phyloP scores from a whole-genome alignment of 1,284 basidiomycete species.

The Ustilago hordei region DNA sequence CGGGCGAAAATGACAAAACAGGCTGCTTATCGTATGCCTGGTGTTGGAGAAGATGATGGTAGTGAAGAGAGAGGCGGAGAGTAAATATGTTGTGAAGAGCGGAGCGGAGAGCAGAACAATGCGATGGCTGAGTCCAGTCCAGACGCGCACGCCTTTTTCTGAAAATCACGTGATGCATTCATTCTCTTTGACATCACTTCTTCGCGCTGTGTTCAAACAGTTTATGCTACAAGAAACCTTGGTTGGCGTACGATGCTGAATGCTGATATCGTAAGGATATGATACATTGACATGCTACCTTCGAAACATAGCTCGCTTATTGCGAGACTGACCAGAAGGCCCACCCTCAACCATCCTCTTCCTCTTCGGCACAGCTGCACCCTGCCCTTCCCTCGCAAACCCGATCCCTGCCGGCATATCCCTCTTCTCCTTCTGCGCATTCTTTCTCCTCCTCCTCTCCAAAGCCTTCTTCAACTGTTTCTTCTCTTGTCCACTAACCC shows the following conservation, averaged over 20 bases:
- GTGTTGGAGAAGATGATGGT: too few relatives aligned
- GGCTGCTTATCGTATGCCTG: too few relatives aligned
- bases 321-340: neutral
- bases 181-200: neutral
- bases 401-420: conserved; percentile 52
- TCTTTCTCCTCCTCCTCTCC: conserved; percentile 88
- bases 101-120: too few relatives aligned
- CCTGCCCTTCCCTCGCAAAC: conserved; percentile 19
- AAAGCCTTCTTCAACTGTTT: conserved; percentile 81
- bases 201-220: neutral
- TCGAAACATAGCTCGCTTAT: conserved; percentile 27
- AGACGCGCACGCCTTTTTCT: too few relatives aligned
- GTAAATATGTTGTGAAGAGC: too few relatives aligned
- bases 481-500: conserved; percentile 37
- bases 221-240: neutral
- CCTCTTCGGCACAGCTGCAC: conserved; percentile 39
- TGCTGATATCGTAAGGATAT: neutral
- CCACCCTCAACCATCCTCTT: conserved; percentile 17
- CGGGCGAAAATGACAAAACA: too few relatives aligned
- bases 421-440: conserved; percentile 88
- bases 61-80: too few relatives aligned
- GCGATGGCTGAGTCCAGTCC: too few relatives aligned
- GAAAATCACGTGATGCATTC: too few relatives aligned
- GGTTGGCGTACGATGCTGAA: neutral
- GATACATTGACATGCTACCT: neutral